Base-by-base conservation (phyloP, 805 yeast species). In the Scheffersomyces lignosus region DNA sequence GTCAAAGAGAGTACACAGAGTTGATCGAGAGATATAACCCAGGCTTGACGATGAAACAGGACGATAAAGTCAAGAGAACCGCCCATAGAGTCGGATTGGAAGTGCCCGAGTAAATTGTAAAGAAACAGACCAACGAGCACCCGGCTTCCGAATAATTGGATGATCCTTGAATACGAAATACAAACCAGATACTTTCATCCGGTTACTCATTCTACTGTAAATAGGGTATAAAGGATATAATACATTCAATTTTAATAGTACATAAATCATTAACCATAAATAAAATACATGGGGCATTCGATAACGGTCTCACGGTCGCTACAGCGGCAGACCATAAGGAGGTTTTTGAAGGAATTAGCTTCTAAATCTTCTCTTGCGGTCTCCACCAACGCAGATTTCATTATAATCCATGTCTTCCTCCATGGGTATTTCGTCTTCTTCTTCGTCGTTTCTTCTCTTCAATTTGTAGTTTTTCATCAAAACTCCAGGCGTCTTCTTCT, bases 21-120 rank as follows among this genome's bases (percentile, higher is more conserved):
- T 70, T 91, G 32, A 68, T 90, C 29, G 93, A 85, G 48, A 74
- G 95, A 48, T 93, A 91, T 61, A 87, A 90, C 52, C 91, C 95
- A 3, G 93, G 96, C 2, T 69, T 83, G 43, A 78, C 78, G 17
- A 77, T 84, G 79, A 75, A 80, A 17, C 95, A 86, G 52, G 76
- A 75, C 34, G 96, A 91, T 43, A 80, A 83, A 38, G 81, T 91
- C 18, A 71, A 80, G 49, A 77, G 75, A 55, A 84, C 96, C 1
- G 99, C 98, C 5, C 74, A 81, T 38, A 75, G 81, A 45, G 99
- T 91, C n/a, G 99, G 99, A 0, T 72, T 91, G 33, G 31, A 49
- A n/a, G 62, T 69, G 13, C 75, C 75, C 6, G 62, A 62, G 36
- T 20, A 20, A 20, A n/a, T n/a, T n/a, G n/a, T n/a, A n/a, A n/a